Evolutionary conservation across 768 basidiomycete species (phyloP).

Genomic region (Holtermannia corniformis): DNA sequence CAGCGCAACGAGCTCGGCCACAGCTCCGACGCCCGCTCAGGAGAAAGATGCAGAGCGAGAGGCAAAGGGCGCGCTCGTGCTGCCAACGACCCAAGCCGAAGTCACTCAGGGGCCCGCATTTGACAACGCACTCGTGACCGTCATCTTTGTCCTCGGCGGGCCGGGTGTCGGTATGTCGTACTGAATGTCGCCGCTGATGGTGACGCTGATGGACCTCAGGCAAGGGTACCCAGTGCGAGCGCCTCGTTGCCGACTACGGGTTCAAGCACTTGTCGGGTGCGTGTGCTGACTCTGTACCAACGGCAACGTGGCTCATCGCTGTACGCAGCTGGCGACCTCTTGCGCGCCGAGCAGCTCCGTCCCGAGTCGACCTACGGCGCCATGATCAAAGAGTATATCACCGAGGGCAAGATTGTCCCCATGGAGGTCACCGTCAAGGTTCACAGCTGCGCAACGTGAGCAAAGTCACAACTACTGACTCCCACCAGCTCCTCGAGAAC

Average conservation of each 20-base stretch:
- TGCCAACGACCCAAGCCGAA: not conserved
- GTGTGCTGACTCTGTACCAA: conserved; percentile 13
- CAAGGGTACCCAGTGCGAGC: conserved; percentile 89
- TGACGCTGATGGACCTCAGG: conserved; percentile 46
- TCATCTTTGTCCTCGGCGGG: conserved; percentile 91
- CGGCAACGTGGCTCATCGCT: not conserved
- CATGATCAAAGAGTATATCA: conserved; percentile 78
- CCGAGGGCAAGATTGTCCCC: conserved; percentile 86
- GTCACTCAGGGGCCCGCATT: conserved; percentile 47
- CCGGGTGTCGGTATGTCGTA: conserved; percentile 82
- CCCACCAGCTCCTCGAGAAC: conserved; percentile 65
- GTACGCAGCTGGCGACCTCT: conserved; percentile 79
- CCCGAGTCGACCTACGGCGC: conserved; percentile 72
- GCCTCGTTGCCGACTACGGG: conserved; percentile 69
- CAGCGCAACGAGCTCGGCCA: not conserved
- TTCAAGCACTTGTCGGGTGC: conserved; percentile 91
- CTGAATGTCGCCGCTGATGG: conserved; percentile 51
- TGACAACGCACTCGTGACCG: conserved; percentile 62
- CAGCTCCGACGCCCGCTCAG: not conserved
- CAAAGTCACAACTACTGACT: not conserved
- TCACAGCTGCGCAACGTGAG: not conserved
- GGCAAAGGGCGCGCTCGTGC: not conserved
- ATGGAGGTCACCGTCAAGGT: conserved; percentile 84
- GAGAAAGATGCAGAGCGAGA: not conserved
- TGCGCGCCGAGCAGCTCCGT: conserved; percentile 85